Evolutionary conservation across 2,329 filamentous ascomycete species (phyloP).

Genomic region (Beauveria caledonica): DNA sequence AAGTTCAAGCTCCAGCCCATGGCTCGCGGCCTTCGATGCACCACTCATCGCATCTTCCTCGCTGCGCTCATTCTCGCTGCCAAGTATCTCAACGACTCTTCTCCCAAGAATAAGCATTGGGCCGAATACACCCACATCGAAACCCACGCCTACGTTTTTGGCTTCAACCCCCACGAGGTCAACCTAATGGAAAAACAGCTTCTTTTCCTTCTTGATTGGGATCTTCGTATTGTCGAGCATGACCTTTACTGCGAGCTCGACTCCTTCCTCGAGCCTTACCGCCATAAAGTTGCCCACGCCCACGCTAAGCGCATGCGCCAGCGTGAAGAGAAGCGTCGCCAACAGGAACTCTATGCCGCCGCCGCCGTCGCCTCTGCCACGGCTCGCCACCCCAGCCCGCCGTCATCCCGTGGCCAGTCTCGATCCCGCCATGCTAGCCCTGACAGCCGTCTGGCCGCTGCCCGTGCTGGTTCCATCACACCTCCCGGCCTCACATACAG

Average conservation of each 20-base stretch:
- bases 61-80: conserved; percentile 77
- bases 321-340: conserved; percentile 36
- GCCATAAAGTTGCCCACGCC: conserved; percentile 46
- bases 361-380: conserved; percentile 17
- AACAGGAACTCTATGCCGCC: conserved; percentile 25
- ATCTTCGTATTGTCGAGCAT: conserved; percentile 74
- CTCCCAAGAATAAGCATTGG: conserved; percentile 99
- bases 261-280: conserved; percentile 79
- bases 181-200: conserved; percentile 99
- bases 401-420: conserved; percentile 36
- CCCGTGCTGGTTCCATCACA: conserved; percentile 30
- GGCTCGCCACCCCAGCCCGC: conserved; percentile 36
- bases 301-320: conserved; percentile 43
- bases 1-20: conserved; percentile 81
- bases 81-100: conserved; percentile 98
- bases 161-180: conserved; percentile 90
- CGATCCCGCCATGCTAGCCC: conserved; percentile 33
- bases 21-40: conserved; percentile 93
- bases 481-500: conserved; percentile 42
- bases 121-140: conserved; percentile 81
- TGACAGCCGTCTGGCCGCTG: conserved; percentile 30
- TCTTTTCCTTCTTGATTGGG: conserved; percentile 90
- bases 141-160: conserved; percentile 59
- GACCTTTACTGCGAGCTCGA: conserved; percentile 86
- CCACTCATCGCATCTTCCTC: conserved; percentile 94